Conservation (phyloP, 371 early-diverging fungal genomes). For the Basidiobolus meristosporus region DNA sequence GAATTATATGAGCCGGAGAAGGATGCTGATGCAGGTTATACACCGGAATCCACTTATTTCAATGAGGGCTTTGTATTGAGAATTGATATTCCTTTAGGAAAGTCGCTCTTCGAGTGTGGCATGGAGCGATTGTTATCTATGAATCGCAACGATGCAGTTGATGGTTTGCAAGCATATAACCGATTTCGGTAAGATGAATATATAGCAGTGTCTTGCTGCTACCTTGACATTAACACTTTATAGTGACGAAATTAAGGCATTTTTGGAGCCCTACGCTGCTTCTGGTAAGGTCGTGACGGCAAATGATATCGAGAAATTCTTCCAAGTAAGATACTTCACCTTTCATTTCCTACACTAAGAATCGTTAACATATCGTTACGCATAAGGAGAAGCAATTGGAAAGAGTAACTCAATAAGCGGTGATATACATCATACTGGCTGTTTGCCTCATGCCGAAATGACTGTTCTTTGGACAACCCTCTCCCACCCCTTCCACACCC, state of each 20-base stretch:
- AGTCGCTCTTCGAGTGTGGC: slow-evolving; percentile 49
- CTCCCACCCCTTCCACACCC: too few species aligned
- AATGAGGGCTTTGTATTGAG: not conserved
- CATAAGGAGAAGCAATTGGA: too few species aligned
- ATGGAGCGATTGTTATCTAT: slow-evolving; percentile 45
- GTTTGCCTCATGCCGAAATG: too few species aligned
- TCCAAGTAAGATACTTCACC: slow-evolving; percentile 15
- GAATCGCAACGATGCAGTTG: slow-evolving; percentile 49
- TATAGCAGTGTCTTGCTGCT: too few species aligned
- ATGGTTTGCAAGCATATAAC: slow-evolving; percentile 38
- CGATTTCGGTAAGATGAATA: slow-evolving; percentile 5
- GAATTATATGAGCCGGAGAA: slow-evolving; percentile 20
- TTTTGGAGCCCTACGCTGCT: slow-evolving; percentile 43
- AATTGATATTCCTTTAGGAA: slow-evolving; percentile 2
- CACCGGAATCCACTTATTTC: not conserved
- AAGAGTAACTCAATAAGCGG: too few species aligned
- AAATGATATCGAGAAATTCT: slow-evolving; percentile 51
- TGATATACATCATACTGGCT: too few species aligned
- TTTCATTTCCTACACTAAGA: not conserved
- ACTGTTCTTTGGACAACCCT: too few species aligned
- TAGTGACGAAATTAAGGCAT: slow-evolving; percentile 37
- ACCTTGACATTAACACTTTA: too few species aligned
- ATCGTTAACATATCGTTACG: too few species aligned
- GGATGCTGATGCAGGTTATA: slow-evolving; percentile 23
- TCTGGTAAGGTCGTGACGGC: slow-evolving; percentile 49